Evolutionary conservation across 2,329 filamentous ascomycete genomes (phyloP), one percentile per base, ranked within the genome.

Genomic region (Pezicula neosporulosa): DNA sequence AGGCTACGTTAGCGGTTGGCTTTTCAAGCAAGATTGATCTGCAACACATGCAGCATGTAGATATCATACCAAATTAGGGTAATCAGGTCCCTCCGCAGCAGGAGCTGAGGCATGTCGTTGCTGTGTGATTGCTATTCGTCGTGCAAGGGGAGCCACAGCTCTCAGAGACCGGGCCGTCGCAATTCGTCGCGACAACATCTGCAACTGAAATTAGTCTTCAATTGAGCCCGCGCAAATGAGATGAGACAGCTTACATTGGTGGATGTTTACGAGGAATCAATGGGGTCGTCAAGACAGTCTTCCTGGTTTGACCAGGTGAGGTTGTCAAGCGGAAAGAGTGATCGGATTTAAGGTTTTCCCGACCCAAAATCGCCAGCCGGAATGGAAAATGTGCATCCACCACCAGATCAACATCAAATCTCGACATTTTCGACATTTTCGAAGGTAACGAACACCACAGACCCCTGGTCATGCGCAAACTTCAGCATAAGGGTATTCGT

Each of bases 161-260:
- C 75, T 72, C 64, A 75, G 60, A 59, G 70, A 70, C 62, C 72
- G 67, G 53, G 73, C 75, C 72, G 78, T 77, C 63, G 71, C 75
- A 69, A 85, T 72, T 73, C 78, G 78, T 71, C 77, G 76, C 59
- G 77, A 73, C 68, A 85, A 75, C 82, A 86, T 85, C 81, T 85
- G 63, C 15, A 19, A 24, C 18, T 18, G 3, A 13, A 15, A n/a
- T 48, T 5, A 48, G 30, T 16, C 33, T 6, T 35, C 19, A 47
- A 9, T 19, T 8, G 18, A 15, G 10, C 10, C 8, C 6, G 9
- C 16, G n/a, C 13, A 28, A 5, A 12, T 15, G 18, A 30, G 43
- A 36, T 21, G 27, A 7, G 13, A 37, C 35, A 16, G 16, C 42
- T 10, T 52, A 58, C 56, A 47, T 50, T 56, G 52, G 47, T 37